These are phyloP conservation scores for Oryza officinalis DNA, from an alignment of 176 grass and related monocot genomes.

Conservation along the genomic window DNA sequence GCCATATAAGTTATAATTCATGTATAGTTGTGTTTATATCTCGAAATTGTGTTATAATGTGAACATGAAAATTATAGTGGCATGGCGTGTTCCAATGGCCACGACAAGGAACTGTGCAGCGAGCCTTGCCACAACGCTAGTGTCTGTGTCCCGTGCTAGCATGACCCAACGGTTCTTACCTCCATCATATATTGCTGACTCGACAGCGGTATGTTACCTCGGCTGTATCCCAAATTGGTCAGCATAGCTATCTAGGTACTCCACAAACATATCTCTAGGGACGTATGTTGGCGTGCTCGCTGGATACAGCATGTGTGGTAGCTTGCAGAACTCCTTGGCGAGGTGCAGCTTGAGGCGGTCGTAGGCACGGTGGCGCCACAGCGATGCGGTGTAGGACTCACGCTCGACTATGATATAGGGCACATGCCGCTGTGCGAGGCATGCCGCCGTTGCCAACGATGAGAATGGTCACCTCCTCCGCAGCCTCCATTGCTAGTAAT, in stretches of 20 bases:
- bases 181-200: slow-evolving; percentile 24
- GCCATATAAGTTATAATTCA: no score
- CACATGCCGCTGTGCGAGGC: not conserved
- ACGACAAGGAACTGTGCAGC: slow-evolving; percentile 39
- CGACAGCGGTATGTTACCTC: not conserved
- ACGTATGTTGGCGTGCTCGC: not conserved
- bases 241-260: slow-evolving; percentile 20
- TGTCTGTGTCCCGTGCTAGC: not conserved
- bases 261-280: slow-evolving; percentile 23
- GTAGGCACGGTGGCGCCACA: slow-evolving; percentile 44
- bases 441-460: slow-evolving; percentile 45
- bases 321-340: slow-evolving; percentile 39
- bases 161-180: not conserved
- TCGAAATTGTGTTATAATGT: no score
- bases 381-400: slow-evolving; percentile 28
- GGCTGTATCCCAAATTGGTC: slow-evolving; percentile 8
- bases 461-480: not conserved
- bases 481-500: not conserved
- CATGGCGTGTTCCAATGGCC: slow-evolving; percentile 33
- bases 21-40: no score
- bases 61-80: no score
- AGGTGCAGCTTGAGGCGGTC: slow-evolving; percentile 49
- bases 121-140: not conserved
- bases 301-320: slow-evolving; percentile 34
- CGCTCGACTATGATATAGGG: slow-evolving; percentile 28